Conservation (phyloP, 345 rosid species). For the Linum tenue region DNA sequence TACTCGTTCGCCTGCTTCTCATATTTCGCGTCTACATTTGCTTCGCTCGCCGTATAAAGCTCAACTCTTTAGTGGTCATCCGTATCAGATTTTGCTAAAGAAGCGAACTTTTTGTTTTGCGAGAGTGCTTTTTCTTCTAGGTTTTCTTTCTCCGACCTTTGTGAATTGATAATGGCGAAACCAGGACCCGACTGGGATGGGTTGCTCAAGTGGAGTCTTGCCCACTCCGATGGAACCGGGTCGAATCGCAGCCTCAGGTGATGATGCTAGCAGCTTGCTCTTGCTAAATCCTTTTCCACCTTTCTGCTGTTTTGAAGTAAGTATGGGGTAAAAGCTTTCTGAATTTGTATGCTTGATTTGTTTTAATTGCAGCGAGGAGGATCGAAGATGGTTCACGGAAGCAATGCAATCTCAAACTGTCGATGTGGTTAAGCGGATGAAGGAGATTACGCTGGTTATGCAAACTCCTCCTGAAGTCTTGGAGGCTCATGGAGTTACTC, state of each 20-base stretch:
- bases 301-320: neutral
- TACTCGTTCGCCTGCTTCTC: neutral
- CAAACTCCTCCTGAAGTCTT: slow-evolving; percentile 53
- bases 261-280: neutral
- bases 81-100: neutral
- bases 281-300: neutral
- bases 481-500: slow-evolving; percentile 69
- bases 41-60: neutral
- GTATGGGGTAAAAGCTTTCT: neutral
- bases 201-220: slow-evolving; percentile 85
- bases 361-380: slow-evolving; percentile 53
- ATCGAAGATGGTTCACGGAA: slow-evolving; percentile 85
- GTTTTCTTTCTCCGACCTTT: neutral
- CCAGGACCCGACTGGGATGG: slow-evolving; percentile 91
- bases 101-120: neutral
- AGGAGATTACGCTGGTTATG: slow-evolving; percentile 75
- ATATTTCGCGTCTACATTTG: neutral
- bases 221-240: slow-evolving; percentile 70
- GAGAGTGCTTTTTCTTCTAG: neutral
- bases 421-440: slow-evolving; percentile 76
- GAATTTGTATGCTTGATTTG: neutral
- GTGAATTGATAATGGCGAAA: slow-evolving; percentile 38
- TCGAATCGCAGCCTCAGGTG: slow-evolving; percentile 55
- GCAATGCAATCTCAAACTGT: slow-evolving; percentile 77
- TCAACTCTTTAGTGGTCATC: neutral